phyloP scores from a whole-genome alignment of 2,329 filamentous ascomycete genomes.

The Albophoma yamanashiensis region DNA sequence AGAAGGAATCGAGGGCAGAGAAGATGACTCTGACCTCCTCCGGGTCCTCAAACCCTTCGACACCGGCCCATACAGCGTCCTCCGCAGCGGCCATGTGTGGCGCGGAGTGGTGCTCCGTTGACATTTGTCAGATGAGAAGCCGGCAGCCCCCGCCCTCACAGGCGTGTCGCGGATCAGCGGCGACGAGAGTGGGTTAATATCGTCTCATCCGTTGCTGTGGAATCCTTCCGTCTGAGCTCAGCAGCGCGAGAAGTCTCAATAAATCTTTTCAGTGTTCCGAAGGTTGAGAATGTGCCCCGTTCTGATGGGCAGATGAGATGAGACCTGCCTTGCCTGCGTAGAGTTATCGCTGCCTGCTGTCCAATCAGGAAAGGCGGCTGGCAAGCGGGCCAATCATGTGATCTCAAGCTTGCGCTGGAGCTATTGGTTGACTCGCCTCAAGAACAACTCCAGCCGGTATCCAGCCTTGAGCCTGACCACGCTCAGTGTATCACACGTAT shows the following conservation, averaged over 20 bases:
- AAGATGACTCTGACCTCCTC: conserved; percentile 76
- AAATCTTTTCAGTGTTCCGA: background rate
- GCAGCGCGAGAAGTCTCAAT: background rate
- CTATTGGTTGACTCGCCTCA: background rate
- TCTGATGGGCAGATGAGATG: background rate
- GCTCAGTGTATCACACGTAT: background rate
- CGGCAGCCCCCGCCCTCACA: background rate
- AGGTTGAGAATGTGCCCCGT: background rate
- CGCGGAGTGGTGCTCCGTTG: background rate
- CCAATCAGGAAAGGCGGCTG: background rate
- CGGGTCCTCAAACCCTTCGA: conserved; percentile 58
- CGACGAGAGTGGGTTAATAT: background rate
- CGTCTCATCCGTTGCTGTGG: background rate
- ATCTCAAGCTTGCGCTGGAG: background rate
- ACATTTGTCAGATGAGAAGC: background rate
- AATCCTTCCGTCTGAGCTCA: background rate
- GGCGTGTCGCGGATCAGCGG: background rate
- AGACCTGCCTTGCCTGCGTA: background rate
- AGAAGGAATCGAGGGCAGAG: conserved; percentile 77
- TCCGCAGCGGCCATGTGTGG: conserved; percentile 13
- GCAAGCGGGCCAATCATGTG: conserved; percentile 8
- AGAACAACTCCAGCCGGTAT: background rate
- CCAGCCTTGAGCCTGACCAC: background rate
- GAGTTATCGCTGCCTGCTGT: background rate
- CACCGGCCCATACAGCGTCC: conserved; percentile 43